Evolutionary conservation across 176 grass and related monocot species (phyloP).

Genomic region (Oropetium thomaeum): DNA sequence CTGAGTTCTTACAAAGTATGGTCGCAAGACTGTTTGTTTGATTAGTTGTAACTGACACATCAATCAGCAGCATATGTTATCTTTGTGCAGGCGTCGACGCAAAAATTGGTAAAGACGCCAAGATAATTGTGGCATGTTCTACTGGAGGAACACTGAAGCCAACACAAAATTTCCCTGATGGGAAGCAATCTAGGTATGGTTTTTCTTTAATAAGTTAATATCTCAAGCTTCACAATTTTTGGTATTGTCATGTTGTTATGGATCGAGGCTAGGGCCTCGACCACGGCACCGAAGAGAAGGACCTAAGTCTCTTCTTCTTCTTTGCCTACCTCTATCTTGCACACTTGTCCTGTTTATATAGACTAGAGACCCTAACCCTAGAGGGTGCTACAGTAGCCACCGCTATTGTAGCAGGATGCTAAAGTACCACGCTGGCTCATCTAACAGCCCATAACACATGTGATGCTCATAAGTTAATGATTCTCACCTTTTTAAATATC

Average conservation of each 20-base stretch:
- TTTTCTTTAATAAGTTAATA: neutral
- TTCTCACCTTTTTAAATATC: neutral
- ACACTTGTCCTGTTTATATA: too few relatives aligned
- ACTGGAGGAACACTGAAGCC: slow-evolving; percentile 86
- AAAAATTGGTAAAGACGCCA: slow-evolving; percentile 83
- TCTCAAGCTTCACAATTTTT: neutral
- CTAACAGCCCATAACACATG: too few relatives aligned
- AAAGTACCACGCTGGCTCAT: too few relatives aligned
- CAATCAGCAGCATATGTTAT: slow-evolving; percentile 7
- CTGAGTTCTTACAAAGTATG: slow-evolving; percentile 85
- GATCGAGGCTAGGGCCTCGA: too few relatives aligned
- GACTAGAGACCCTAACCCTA: too few relatives aligned
- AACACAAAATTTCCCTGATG: slow-evolving; percentile 88
- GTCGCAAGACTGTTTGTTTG: slow-evolving; percentile 1
- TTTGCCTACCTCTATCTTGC: too few relatives aligned
- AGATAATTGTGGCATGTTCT: slow-evolving; percentile 96
- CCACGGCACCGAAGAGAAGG: too few relatives aligned
- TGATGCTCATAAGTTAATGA: neutral
- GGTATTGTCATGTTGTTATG: neutral
- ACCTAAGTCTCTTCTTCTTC: too few relatives aligned
- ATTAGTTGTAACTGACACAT: neutral
- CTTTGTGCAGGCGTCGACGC: slow-evolving; percentile 56
- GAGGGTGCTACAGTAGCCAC: too few relatives aligned
- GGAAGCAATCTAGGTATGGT: slow-evolving; percentile 81
- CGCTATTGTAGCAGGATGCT: too few relatives aligned